Base-by-base conservation (phyloP, 2,329 filamentous ascomycete species). In the Aureobasidium sp. region DNA sequence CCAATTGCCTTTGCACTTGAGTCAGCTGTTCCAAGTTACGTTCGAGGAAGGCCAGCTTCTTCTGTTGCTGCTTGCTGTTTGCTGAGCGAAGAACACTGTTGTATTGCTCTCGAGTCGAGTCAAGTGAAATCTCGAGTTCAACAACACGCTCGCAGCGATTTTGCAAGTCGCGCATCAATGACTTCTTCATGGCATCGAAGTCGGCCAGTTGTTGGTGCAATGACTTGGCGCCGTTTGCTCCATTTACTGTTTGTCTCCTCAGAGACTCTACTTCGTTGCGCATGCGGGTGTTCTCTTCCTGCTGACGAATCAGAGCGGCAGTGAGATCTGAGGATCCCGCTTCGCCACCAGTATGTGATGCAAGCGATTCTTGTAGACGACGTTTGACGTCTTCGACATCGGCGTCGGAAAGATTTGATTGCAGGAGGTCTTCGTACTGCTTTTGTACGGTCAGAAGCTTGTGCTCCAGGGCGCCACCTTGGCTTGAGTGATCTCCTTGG, bases 131-230 rank as follows among this genome's bases (percentile, higher is more conserved):
- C 76, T 99, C 94, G 32, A 99, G 86, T 80, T 99, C 94, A 21
- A 99, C 94, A 37, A 99, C 78, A 67, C 94, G 88, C 79, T 99
- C 94, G 76, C 94, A 99, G 64, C 94, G 88, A 80, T 99, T 97
- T 77, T 99, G 94, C 67, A 99, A 80, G 76, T 99, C 94, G 62
- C 94, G 90, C 94, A 99, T 99, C 68, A 99, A 81, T 67, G 90
- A 96, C 85, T 99, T 99, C 86, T 99, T 99, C 92, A 99, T 99
- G 63, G 91, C 89, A 75, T 99, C 94, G 69, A 99, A 99, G 73
- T 99, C 94, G 63, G 93, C 90, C 75, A 99, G 96, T 78, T 97
- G 94, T 78, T 99, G 93, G 73, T 96, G 91, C 48, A 97, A 85
- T 13, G 91, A 95, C 82, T 96, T 96, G 61, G 85, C 78, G 71